Percentiles rank a stretch among this genome's conserved stretches.
Conservation (phyloP, 2,329 filamentous ascomycete genomes). For the Aschersonia sp. region DNA sequence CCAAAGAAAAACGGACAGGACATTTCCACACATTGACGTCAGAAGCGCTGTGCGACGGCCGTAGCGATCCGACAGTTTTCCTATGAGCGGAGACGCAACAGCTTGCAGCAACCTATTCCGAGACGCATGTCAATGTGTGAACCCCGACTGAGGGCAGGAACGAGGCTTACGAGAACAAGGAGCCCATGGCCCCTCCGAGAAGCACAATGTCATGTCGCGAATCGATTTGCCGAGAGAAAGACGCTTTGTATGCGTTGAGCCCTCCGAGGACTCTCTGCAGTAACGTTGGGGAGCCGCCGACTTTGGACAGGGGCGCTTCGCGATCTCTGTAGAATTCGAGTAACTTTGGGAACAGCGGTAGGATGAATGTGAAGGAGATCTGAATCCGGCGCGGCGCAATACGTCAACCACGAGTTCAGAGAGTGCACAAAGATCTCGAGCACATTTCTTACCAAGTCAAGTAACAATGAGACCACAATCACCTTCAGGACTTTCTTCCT, state of each 20-base stretch:
- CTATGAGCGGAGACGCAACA: slow-evolving; percentile 82
- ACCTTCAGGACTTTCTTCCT: slow-evolving; percentile 77
- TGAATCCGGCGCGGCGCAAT: slow-evolving; percentile 19
- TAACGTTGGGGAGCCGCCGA: slow-evolving; percentile 42
- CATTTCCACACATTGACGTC: slow-evolving; percentile 85
- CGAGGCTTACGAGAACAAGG: slow-evolving; percentile 55
- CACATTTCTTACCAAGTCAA: slow-evolving; percentile 58
- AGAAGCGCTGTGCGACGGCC: slow-evolving; percentile 78
- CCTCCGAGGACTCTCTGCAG: slow-evolving; percentile 68
- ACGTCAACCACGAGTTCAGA: neutral
- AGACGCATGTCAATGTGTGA: neutral
- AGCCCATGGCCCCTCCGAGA: slow-evolving; percentile 83
- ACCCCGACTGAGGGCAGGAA: too few relatives aligned
- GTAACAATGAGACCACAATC: slow-evolving; percentile 73
- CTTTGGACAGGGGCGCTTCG: slow-evolving; percentile 42
- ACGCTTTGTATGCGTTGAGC: slow-evolving; percentile 87
- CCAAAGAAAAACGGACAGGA: slow-evolving; percentile 87
- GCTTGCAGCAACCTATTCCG: slow-evolving; percentile 68
- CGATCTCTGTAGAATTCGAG: slow-evolving; percentile 90
- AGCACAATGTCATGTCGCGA: slow-evolving; percentile 95
- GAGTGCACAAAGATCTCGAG: neutral
- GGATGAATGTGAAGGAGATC: slow-evolving; percentile 98
- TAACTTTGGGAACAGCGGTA: slow-evolving; percentile 87
- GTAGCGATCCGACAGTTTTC: slow-evolving; percentile 73
- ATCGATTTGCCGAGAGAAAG: slow-evolving; percentile 84